These are phyloP conservation scores for Leccinellum albellum DNA, from an alignment of 768 basidiomycete species.

Conservation along the genomic window DNA sequence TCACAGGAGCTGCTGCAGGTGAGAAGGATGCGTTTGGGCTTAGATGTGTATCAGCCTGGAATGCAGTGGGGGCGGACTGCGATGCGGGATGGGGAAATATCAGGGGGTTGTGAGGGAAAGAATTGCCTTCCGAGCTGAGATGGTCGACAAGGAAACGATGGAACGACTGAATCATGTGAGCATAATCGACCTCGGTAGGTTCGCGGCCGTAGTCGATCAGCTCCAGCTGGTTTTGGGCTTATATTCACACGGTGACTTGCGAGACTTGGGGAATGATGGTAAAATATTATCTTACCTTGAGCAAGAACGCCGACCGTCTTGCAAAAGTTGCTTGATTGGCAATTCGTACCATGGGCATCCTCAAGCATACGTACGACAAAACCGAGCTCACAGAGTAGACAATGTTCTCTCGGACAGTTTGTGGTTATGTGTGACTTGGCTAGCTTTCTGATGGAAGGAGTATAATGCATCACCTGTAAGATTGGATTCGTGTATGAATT, in stretches of 20 bases:
- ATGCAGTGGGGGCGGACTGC: constrained; percentile 1
- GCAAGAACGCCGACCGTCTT: constrained; percentile 87
- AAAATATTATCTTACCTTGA: constrained; percentile 55
- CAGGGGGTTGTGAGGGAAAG: constrained; percentile 58
- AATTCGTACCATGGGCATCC: constrained; percentile 90
- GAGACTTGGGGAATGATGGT: not conserved
- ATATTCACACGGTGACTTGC: not conserved
- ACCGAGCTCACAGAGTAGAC: constrained; percentile 90
- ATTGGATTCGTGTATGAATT: constrained; percentile 96
- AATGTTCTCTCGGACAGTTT: constrained; percentile 86
- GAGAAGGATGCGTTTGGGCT: constrained; percentile 13
- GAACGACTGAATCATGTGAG: constrained; percentile 89
- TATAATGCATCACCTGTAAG: constrained; percentile 88
- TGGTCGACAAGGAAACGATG: constrained; percentile 91
- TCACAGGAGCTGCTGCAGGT: constrained; percentile 67
- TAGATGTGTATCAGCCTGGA: constrained; percentile 19
- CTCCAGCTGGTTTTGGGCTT: constrained; percentile 76
- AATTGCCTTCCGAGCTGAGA: constrained; percentile 69
- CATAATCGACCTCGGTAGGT: constrained; percentile 69
- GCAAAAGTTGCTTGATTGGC: constrained; percentile 96
- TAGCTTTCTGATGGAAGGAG: constrained; percentile 66
- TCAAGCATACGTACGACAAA: constrained; percentile 95
- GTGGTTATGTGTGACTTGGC: constrained; percentile 92
- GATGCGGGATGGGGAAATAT: constrained; percentile 32
- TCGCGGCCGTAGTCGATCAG: constrained; percentile 87